phyloP scores from a whole-genome alignment of 371 early-diverging fungal genomes.

The Encephalitozoon romaleae region DNA sequence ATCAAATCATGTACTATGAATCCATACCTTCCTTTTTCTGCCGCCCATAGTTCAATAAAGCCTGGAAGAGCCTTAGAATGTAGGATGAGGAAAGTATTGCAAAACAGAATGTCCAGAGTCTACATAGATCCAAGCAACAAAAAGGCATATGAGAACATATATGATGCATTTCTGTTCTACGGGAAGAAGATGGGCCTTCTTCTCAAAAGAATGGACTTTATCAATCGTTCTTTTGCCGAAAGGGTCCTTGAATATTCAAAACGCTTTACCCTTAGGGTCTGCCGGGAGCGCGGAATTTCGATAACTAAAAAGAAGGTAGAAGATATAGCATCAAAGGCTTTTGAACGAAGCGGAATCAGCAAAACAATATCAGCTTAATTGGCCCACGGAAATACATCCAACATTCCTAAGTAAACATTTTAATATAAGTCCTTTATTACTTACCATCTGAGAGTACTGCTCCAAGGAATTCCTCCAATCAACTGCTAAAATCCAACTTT shows the following conservation, averaged over 20 bases:
- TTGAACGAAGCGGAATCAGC: background rate
- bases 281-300: background rate
- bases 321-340: slow-evolving; percentile 24
- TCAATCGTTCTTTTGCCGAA: slow-evolving; percentile 35
- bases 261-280: background rate
- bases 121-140: slow-evolving; percentile 33
- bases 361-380: background rate
- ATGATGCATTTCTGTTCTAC: slow-evolving; percentile 38
- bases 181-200: slow-evolving; percentile 15
- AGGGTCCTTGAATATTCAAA: slow-evolving; percentile 5
- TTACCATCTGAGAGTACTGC: background rate
- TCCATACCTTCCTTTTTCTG: slow-evolving; percentile 9
- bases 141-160: slow-evolving; percentile 46
- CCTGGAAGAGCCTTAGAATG: slow-evolving; percentile 9
- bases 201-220: slow-evolving; percentile 38
- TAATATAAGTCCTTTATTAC: background rate
- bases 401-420: background rate
- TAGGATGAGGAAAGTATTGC: slow-evolving; percentile 27
- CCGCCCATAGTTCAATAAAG: background rate
- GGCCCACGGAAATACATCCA: background rate
- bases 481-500: background rate
- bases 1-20: slow-evolving; percentile 19
- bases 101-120: background rate
- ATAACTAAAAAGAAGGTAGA: slow-evolving; percentile 27
- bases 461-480: background rate